Percentiles rank a stretch among this genome's conserved stretches.
These are phyloP conservation scores for Magnaporthiopsis rhizophila DNA, from an alignment of 2,329 filamentous ascomycete species.

Conservation along the genomic window DNA sequence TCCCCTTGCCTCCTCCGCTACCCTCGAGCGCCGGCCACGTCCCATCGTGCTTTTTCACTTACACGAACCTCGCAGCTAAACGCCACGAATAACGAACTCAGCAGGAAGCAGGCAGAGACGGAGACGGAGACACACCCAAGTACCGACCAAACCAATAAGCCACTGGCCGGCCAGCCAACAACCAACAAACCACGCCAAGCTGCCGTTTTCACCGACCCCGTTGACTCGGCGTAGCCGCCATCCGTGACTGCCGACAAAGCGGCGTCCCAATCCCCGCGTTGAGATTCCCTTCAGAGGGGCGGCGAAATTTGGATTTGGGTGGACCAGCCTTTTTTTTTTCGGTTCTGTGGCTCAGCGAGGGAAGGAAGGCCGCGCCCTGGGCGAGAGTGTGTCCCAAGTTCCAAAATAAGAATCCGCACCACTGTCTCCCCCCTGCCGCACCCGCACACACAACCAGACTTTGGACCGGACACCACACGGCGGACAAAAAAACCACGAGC, in stretches of 20 bases:
- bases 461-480: not conserved
- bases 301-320: not conserved
- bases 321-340: not conserved
- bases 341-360: not conserved
- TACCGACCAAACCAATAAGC: not conserved
- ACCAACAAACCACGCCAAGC: not conserved
- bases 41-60: not conserved
- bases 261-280: not conserved
- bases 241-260: not conserved
- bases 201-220: not conserved
- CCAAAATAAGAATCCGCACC: not conserved
- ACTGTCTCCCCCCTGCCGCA: not conserved
- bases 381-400: not conserved
- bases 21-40: too few species aligned
- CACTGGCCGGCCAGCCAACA: not conserved
- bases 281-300: not conserved
- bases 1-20: not conserved
- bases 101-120: not conserved
- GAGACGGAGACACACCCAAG: not conserved
- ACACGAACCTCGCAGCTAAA: not conserved
- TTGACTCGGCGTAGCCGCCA: not conserved
- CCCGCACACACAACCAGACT: not conserved
- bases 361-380: not conserved
- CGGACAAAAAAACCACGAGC: not conserved
- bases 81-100: not conserved